Evolutionary conservation across 208 protist species (phyloP).

Genomic region (Trypanosomatidae sp.): DNA sequence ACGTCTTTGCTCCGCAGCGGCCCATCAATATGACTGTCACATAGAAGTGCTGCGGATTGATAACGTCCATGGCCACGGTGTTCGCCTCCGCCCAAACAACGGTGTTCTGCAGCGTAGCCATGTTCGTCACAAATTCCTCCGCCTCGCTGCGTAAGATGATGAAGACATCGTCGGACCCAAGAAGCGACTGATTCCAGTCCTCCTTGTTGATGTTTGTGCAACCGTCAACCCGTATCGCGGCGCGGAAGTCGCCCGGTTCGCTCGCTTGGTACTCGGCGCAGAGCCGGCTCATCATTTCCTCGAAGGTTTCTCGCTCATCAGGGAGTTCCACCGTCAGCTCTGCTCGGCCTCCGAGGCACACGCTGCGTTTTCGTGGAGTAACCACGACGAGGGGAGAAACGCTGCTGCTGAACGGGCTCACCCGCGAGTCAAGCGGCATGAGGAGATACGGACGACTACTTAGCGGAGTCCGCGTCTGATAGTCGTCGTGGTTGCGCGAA

Average conservation of each 20-base stretch:
- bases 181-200: slow-evolving; percentile 37
- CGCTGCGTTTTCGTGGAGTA: neutral
- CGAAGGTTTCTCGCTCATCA: slow-evolving; percentile 49
- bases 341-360: slow-evolving; percentile 18
- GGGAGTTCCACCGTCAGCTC: slow-evolving; percentile 34
- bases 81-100: slow-evolving; percentile 48
- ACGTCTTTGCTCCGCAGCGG: slow-evolving; percentile 22
- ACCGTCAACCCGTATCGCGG: slow-evolving; percentile 56
- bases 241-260: slow-evolving; percentile 38
- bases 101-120: slow-evolving; percentile 38
- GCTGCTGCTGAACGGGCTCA: too few species aligned
- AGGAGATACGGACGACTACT: neutral
- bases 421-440: neutral
- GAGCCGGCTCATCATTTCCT: slow-evolving; percentile 52
- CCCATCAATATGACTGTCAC: slow-evolving; percentile 68
- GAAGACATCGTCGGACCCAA: slow-evolving; percentile 58
- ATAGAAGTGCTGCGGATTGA: slow-evolving; percentile 47
- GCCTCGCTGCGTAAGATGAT: slow-evolving; percentile 59
- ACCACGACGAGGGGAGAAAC: neutral
- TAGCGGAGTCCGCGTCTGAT: neutral
- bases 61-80: slow-evolving; percentile 46
- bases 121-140: slow-evolving; percentile 55
- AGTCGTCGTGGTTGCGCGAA: neutral
- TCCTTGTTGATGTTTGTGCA: slow-evolving; percentile 65
- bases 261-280: slow-evolving; percentile 43